Base-by-base conservation (phyloP, 371 early-diverging fungal genomes). In the Mucor plumbeus region DNA sequence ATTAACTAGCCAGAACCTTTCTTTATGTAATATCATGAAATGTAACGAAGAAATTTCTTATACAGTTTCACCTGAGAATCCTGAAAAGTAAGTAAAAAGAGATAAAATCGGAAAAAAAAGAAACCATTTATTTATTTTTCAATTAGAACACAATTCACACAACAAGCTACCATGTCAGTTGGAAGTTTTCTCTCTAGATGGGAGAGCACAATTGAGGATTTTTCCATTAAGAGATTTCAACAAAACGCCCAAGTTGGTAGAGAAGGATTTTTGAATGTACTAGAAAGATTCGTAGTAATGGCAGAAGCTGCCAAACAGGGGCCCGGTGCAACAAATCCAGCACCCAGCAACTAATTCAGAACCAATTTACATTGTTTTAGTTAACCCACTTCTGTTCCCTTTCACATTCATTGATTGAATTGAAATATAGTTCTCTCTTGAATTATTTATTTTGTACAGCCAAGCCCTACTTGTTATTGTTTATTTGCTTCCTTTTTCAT, bases 41-140 rank as follows among this genome's bases (percentile, higher is more conserved):
- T 92, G 95, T n/a, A 88, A 92, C 68, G 98, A 98, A 75, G 86
- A 87, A 19, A 91, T 94, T 65, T 83, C 85, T 31, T 95, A 95
- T 80, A 82, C 71, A 47, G 84, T 86, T 26, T 84, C 89, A 68
- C 85, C 89, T 4, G 68, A 73, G 35, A 68, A 81, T 31, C 55
- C 70, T 31, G 59, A 64, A 57, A 78, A 73, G 87, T 86, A 79
- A 68, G 71, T 61, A 15, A 5, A 3, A 47, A 9, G 10, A 19
- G 10, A 47, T 15, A 26, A 8, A 10, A 17, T 7, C 3, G 31
- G 58, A 31, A 60, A 54, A 4, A 40, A 13, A 26, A n/a, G 17
- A 21, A 53, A 11, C 0, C n/a, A 41, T 4, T 38, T 38, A 26
- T 26, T 53, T 21, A 53, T 0, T 47, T 5, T 53, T 11, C 31